Percentiles rank a stretch among this genome's conserved stretches.
phyloP scores from a whole-genome alignment of 1,284 basidiomycete genomes.

The Sporisorium sorghi region DNA sequence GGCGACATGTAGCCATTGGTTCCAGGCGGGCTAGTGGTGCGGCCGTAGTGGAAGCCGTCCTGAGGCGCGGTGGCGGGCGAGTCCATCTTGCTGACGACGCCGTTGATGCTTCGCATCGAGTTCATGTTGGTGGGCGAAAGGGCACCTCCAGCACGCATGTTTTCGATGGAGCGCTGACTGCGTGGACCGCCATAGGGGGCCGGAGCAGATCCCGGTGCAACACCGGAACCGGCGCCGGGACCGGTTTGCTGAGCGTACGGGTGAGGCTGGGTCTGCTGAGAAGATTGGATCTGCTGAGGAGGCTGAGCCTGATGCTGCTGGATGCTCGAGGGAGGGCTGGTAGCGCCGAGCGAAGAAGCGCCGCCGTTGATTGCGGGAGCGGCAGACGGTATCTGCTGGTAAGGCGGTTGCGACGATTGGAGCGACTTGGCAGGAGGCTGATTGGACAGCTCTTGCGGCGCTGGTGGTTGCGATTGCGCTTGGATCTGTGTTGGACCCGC shows the following conservation, averaged over 20 bases:
- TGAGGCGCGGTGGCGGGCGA: constrained; percentile 46
- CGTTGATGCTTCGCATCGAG: constrained; percentile 56
- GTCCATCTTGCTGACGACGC: constrained; percentile 51
- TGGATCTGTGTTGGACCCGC: constrained; percentile 7
- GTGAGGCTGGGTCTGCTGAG: constrained; percentile 20
- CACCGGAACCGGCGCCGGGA: constrained; percentile 8
- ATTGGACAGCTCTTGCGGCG: constrained; percentile 19
- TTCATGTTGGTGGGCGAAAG: constrained; percentile 45
- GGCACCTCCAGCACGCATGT: constrained; percentile 52
- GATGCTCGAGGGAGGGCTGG: constrained; percentile 23
- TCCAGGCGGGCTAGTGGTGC: constrained; percentile 31
- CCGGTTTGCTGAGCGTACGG: constrained; percentile 27
- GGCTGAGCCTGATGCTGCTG: constrained; percentile 33
- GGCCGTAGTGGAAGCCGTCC: constrained; percentile 63
- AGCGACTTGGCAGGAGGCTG: constrained; percentile 5
- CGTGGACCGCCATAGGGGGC: constrained; percentile 51
- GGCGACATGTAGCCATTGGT: constrained; percentile 48
- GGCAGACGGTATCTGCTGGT: constrained; percentile 20
- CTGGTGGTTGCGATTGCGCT: constrained; percentile 20
- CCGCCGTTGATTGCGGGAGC: constrained; percentile 20
- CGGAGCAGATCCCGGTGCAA: constrained; percentile 21
- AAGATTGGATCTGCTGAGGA: constrained; percentile 19
- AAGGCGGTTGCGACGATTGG: constrained; percentile 18
- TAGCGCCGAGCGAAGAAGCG: constrained; percentile 21
- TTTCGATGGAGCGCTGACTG: constrained; percentile 61